Evolutionary conservation across 805 yeast genomes (phyloP).

Genomic region (Metschnikowia gelsemii): DNA sequence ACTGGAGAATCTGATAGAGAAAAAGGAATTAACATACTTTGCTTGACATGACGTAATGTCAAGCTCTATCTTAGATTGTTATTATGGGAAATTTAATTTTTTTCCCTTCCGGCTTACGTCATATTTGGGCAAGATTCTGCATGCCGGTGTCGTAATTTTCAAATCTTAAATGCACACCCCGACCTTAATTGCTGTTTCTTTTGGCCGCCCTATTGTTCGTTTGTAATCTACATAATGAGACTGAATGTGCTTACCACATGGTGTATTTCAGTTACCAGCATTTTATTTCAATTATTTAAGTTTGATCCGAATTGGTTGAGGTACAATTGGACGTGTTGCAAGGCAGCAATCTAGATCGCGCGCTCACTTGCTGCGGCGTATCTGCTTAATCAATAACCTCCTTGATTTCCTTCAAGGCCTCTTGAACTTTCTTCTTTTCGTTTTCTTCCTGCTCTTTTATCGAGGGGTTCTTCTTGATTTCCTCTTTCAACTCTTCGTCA

Average conservation of each 20-base stretch:
- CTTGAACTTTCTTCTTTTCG: slow-evolving; percentile 26
- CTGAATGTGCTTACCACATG: too few species aligned
- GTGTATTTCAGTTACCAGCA: too few species aligned
- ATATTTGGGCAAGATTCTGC: slow-evolving; percentile 10
- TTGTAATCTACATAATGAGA: too few species aligned
- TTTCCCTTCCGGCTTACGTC: slow-evolving; percentile 17
- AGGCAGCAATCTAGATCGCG: too few species aligned
- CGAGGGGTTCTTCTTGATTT: slow-evolving; percentile 35
- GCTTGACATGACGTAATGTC: slow-evolving; percentile 20
- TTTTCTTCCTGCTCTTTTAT: slow-evolving; percentile 29
- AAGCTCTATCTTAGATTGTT: not conserved
- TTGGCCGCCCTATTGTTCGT: too few species aligned
- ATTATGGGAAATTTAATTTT: slow-evolving; percentile 4
- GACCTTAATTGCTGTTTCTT: slow-evolving; percentile 1
- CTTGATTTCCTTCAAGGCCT: slow-evolving; percentile 20
- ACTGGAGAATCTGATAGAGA: too few species aligned
- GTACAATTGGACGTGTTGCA: too few species aligned
- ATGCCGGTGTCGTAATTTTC: slow-evolving; percentile 12
- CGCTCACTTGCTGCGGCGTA: not conserved
- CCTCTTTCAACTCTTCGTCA: slow-evolving; percentile 36
- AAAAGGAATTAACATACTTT: slow-evolving; percentile 21
- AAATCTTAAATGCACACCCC: slow-evolving; percentile 11
- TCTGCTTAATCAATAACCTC: slow-evolving; percentile 6
- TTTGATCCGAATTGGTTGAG: too few species aligned
- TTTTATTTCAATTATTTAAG: too few species aligned